These are phyloP conservation scores for Clitocybe nebularis DNA, from an alignment of 1,284 basidiomycete genomes.

Conservation along the genomic window DNA sequence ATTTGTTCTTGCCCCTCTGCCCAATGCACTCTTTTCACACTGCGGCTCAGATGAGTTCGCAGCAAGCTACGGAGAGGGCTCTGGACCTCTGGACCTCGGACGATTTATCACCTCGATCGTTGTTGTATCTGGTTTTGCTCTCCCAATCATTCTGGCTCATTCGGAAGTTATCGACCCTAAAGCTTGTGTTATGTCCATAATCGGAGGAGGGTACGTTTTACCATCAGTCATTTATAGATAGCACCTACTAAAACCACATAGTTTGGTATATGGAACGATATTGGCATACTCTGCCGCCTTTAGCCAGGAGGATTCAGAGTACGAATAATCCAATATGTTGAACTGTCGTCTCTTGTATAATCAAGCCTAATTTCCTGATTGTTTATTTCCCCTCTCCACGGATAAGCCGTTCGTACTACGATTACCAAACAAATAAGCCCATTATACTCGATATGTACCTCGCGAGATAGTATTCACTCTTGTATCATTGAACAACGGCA, in stretches of 20 bases:
- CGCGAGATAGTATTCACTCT: too few species aligned
- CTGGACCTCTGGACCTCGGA: conserved; percentile 74
- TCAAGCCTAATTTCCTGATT: not conserved
- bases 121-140: conserved; percentile 90
- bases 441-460: too few species aligned
- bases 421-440: too few species aligned
- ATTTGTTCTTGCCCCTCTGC: conserved; percentile 93
- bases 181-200: conserved; percentile 92
- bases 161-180: conserved; percentile 82
- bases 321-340: conserved; percentile 45
- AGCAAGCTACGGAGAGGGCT: conserved; percentile 52
- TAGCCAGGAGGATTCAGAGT: conserved; percentile 72
- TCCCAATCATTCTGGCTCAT: conserved; percentile 91
- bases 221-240: conserved; percentile 11
- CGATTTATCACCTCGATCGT: conserved; percentile 91
- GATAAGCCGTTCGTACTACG: too few species aligned
- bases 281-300: conserved; percentile 84
- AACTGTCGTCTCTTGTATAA: too few species aligned
- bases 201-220: conserved; percentile 76
- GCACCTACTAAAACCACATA: conserved; percentile 23
- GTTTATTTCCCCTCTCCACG: too few species aligned
- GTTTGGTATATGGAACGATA: conserved; percentile 93
- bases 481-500: conserved; percentile 35
- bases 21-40: conserved; percentile 87
- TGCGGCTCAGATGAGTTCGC: conserved; percentile 86